Conservation (phyloP, 495 filamentous ascomycete species). For the Talaromyces ruber region DNA sequence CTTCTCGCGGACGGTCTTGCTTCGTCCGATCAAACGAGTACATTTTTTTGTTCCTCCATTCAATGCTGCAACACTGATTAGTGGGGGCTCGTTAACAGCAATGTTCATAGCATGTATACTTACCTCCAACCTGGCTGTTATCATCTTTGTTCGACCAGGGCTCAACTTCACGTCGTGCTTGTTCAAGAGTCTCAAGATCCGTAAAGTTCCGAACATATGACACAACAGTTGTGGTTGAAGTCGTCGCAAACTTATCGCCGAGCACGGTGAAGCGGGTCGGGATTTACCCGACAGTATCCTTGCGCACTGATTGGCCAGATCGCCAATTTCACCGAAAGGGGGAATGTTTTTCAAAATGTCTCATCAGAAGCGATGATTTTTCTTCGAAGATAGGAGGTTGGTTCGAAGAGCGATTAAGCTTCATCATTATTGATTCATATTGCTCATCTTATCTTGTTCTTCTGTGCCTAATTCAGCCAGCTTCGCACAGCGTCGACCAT, state of each 20-base stretch:
- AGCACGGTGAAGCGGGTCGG: neutral
- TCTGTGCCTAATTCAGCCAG: too few relatives aligned
- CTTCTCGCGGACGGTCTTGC: neutral
- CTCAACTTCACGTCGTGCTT: neutral
- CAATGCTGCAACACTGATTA: neutral
- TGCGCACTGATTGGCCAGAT: neutral
- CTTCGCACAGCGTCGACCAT: too few relatives aligned
- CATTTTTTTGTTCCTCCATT: neutral
- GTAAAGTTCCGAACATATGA: neutral
- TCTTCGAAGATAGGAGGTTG: too few relatives aligned
- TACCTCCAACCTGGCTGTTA: neutral
- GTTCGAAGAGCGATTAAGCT: too few relatives aligned
- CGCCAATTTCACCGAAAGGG: neutral
- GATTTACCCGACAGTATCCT: neutral
- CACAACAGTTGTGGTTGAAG: neutral
- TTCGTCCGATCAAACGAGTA: neutral
- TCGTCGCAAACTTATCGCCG: neutral
- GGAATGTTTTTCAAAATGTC: neutral
- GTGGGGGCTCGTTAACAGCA: neutral
- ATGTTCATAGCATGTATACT: neutral
- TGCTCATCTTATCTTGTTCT: too few relatives aligned
- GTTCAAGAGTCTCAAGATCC: neutral
- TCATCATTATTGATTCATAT: too few relatives aligned
- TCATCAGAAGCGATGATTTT: too few relatives aligned
- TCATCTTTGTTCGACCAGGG: neutral